Conservation (phyloP, 371 early-diverging fungal genomes). For the Apophysomyces sp. region DNA sequence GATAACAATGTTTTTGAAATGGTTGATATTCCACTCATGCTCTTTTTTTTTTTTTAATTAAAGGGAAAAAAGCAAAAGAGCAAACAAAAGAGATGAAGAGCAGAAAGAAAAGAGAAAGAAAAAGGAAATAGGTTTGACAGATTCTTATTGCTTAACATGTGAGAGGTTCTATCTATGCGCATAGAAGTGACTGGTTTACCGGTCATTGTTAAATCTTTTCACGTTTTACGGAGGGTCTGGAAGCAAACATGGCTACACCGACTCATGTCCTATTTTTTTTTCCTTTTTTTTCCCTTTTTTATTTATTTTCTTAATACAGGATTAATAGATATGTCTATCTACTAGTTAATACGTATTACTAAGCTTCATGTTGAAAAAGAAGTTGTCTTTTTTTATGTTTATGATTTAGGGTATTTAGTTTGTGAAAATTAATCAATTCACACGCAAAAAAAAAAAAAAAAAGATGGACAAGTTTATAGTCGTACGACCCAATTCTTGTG, state of each 20-base stretch:
- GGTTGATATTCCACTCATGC: no score
- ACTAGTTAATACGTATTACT: no score
- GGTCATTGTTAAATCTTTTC: background rate
- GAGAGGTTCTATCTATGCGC: background rate
- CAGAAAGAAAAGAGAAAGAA: background rate
- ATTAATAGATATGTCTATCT: no score
- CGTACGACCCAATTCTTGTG: no score
- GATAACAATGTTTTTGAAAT: no score
- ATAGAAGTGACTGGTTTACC: background rate
- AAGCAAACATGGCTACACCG: background rate
- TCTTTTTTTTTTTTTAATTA: no score
- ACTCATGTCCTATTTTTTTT: background rate
- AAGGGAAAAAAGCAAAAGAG: background rate
- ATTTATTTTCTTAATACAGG: background rate
- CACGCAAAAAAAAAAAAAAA: no score
- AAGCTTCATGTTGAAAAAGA: no score
- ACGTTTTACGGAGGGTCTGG: background rate
- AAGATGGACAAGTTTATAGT: no score
- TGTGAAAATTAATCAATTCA: no score
- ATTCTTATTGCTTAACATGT: background rate
- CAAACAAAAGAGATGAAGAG: background rate
- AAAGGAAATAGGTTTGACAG: slow-evolving; percentile 1
- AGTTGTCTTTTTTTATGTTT: no score
- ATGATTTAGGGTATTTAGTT: no score
- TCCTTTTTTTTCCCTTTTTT: background rate